Base-by-base conservation (phyloP, 352 stramenopile species). In the Pythium dissotocum region DNA sequence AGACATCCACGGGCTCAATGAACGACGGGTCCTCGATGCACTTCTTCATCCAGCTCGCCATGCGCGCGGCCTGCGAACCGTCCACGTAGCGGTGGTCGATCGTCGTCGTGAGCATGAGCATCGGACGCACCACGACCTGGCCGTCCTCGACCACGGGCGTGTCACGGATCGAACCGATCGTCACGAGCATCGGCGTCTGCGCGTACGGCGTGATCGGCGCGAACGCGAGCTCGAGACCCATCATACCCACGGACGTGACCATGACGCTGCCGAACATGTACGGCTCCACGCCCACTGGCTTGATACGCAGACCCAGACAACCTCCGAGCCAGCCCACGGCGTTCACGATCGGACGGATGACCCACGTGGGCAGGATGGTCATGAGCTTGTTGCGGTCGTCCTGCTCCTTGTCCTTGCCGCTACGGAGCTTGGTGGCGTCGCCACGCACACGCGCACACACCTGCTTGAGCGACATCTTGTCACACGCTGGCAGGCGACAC, bases 211-310 rank as follows among this genome's bases (percentile, higher is more conserved):
- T 85, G 36, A 91, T 83, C 2, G 83, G 81, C 1, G 81, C 82
- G 46, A 88, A 91, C 21, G 81, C 83, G 18, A 90, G 61, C 58
- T 91, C 85, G 44, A 90, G 71, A 12, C 80, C 81, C 81, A 90
- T 87, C 77, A 88, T 87, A 2, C 83, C 82, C 7, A 90, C 81
- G 2, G 83, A 90, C 40, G 82, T 91, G 38, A 93, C 82, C 75
- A 91, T 84, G 65, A 77, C 85, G 56, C 72, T 74, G 55, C 85
- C 85, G 68, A 91, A 90, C 80, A 88, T 87, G 70, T 90, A 88
- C 38, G 75, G 80, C 70, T 88, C 77, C 2, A 93, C 75, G 16
- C 85, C 85, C 18, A 91, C 62, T 0, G 75, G 65, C 13, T 77
- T 67, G 49, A 90, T 87, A 14, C 76, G 74, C 28, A 90, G 62